Conservation (phyloP, 148 eudicot species). For the Vaccinium macrocarpon region DNA sequence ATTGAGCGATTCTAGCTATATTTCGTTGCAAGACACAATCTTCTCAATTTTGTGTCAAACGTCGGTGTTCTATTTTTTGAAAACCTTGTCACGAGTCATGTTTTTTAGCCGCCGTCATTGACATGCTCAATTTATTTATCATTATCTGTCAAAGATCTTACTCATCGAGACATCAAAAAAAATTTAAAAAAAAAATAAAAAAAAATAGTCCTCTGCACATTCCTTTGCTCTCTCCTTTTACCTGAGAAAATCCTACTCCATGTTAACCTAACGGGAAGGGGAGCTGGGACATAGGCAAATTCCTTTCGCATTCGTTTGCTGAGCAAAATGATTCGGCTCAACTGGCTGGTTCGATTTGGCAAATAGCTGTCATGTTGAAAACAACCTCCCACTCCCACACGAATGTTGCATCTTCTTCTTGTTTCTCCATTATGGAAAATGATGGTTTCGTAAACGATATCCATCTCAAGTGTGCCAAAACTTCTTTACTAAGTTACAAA, state of each 20-base stretch:
- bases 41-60: background rate
- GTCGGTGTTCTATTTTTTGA: background rate
- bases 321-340: background rate
- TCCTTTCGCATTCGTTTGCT: background rate
- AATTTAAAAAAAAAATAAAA: too few relatives aligned
- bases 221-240: too few relatives aligned
- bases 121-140: background rate
- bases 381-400: constrained; percentile 1
- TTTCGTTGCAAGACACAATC: background rate
- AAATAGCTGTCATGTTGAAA: background rate
- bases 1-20: background rate
- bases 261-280: too few relatives aligned
- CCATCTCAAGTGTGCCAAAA: background rate
- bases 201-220: too few relatives aligned
- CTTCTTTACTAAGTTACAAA: background rate
- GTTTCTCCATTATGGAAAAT: background rate
- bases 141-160: background rate
- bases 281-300: too few relatives aligned
- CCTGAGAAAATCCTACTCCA: too few relatives aligned
- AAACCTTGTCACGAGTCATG: background rate
- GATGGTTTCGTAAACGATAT: constrained; percentile 7
- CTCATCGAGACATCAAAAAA: background rate
- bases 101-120: background rate
- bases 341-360: background rate
- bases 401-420: background rate